Evolutionary conservation across 1,284 basidiomycete species (phyloP), one percentile per base, ranked within the genome.

Genomic region (Tylopilus orsonianus): DNA sequence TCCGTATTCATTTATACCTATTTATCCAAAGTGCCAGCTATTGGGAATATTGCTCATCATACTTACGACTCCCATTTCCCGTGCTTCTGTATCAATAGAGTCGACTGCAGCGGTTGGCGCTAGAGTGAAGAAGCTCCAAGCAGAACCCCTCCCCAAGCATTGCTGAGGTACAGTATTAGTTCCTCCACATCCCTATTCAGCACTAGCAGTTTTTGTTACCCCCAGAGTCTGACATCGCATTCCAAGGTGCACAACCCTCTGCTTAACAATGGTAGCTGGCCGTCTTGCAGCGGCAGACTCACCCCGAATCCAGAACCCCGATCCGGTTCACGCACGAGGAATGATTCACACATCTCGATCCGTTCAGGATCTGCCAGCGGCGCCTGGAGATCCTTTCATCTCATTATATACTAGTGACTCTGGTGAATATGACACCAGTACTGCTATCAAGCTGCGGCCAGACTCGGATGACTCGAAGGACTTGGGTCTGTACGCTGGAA

Each of bases 371-470:
- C 41, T 69, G n/a, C n/a, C n/a, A n/a, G n/a, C n/a, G 7, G 46
- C 44, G 9, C 57, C 61, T 3, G 57, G 53, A 2, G 61, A 56
- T 36, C 57, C 50, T 20, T 74, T 73, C 0, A 71, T 76, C 46
- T 73, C 73, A 5, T 68, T 70, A 48, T 69, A 81, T 47, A 52
- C 62, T 9, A 60, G n/a, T n/a, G n/a, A n/a, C n/a, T n/a, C n/a
- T n/a, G n/a, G n/a, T n/a, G n/a, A n/a, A n/a, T n/a, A n/a, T n/a
- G n/a, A n/a, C n/a, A n/a, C n/a, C n/a, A n/a, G n/a, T n/a, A n/a
- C n/a, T 5, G 78, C 74, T 2, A 66, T 76, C 52, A 81, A 80
- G 56, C 55, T 77, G 13, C 72, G 80, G 8, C 79, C 79, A 2
- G 67, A 57, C 6, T 48, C 56, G 7, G 60, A 67, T 14, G 78